These are phyloP conservation scores for Fraxinus excelsior DNA, from an alignment of 257 asterid genomes.

Conservation along the genomic window DNA sequence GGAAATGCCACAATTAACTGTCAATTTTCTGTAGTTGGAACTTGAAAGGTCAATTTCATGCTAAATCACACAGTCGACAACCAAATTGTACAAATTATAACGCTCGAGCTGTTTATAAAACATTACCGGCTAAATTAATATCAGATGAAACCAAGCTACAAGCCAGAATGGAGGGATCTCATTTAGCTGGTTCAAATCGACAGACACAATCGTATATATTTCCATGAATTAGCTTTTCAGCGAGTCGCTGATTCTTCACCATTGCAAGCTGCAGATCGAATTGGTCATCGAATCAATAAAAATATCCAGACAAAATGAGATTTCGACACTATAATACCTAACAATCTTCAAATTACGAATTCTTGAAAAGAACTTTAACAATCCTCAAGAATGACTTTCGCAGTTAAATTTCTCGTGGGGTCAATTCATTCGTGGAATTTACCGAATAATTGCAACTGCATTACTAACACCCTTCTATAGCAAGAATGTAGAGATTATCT, in stretches of 20 bases:
- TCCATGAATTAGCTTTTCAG: conserved; percentile 76
- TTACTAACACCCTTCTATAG: neutral
- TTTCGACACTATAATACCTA: neutral
- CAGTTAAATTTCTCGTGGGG: neutral
- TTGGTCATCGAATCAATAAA: neutral
- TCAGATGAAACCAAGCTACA: no score
- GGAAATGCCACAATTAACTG: neutral
- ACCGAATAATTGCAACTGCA: neutral
- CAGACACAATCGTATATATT: conserved; percentile 89
- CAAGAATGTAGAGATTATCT: neutral
- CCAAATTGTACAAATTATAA: neutral
- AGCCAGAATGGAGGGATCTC: neutral
- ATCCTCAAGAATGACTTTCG: neutral
- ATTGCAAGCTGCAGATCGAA: conserved; percentile 72
- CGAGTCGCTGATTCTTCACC: conserved; percentile 97
- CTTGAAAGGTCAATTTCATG: neutral
- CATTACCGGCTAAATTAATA: neutral
- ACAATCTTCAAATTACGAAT: neutral
- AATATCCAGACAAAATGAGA: neutral
- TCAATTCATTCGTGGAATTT: neutral
- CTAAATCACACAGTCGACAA: neutral
- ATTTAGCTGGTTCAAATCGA: conserved; percentile 71
- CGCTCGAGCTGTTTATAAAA: neutral
- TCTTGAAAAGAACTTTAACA: neutral
- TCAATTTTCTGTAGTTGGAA: neutral